Conservation (phyloP, 495 filamentous ascomycete genomes). For the Amphirosellinia nigrospora region DNA sequence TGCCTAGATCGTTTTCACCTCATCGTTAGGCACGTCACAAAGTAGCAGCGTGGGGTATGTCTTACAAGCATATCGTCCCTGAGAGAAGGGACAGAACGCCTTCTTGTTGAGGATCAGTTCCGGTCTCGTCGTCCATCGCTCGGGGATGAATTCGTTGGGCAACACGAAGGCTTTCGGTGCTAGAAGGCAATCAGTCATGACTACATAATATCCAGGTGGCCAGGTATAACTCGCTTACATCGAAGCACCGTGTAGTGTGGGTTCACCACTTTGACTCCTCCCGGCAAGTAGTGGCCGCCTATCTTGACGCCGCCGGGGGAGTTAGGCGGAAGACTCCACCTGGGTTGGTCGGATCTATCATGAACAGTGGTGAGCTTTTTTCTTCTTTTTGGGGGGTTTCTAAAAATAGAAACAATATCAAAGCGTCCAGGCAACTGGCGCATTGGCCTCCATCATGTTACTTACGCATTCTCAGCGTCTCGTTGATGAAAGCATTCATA, state of each 20-base stretch:
- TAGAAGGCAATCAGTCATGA: not conserved
- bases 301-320: constrained; percentile 35
- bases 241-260: constrained; percentile 41
- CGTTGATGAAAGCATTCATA: constrained; percentile 28
- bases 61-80: constrained; percentile 24
- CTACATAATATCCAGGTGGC: not conserved
- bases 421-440: constrained; percentile 36
- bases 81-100: constrained; percentile 44
- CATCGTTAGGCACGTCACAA: not conserved
- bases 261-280: constrained; percentile 33
- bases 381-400: too few species aligned
- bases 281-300: constrained; percentile 21
- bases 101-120: constrained; percentile 44
- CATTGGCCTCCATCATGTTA: constrained; percentile 33
- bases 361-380: constrained; percentile 57
- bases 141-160: constrained; percentile 49
- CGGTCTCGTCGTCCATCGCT: constrained; percentile 49
- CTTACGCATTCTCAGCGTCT: constrained; percentile 31
- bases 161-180: constrained; percentile 38
- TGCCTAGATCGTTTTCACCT: constrained; percentile 21
- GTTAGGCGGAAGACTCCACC: constrained; percentile 47
- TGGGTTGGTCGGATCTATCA: constrained; percentile 57
- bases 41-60: not conserved
- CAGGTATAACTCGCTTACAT: constrained; percentile 1
- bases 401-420: too few species aligned